Base-by-base conservation (phyloP, 257 asterid species). In the Rubia yunnanensis region DNA sequence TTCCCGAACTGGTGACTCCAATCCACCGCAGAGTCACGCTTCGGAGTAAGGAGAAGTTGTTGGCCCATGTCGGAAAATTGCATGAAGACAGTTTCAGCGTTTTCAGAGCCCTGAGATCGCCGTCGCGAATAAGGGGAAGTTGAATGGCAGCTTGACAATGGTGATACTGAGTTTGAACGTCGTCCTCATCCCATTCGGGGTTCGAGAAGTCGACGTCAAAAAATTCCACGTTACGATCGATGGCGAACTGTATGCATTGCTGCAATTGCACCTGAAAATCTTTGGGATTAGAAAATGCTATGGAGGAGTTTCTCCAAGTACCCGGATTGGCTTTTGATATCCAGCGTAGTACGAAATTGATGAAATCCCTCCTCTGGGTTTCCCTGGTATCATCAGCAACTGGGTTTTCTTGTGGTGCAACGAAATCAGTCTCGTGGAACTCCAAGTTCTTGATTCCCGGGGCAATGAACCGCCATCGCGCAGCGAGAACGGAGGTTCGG, bases 1-100 rank as follows among this genome's bases (percentile, higher is more conserved):
- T 46, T 38, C 5, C 5, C 5, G 7, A 17, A 5, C 0, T 2
- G 71, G 7, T 3, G 38, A 26, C 4, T 1, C 41, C 35, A 7
- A 76, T 58, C 84, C 84, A 76, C 14, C 54, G 79, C 60, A 79
- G 20, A 66, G 56, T 31, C 30, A 73, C 56, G 10, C n/a, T 11
- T 49, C 63, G 30, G 44, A 66, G 26, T 3, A 7, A 3, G 30
- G 20, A 1, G 56, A 34, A 24, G 15, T 5, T 15, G 7, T n/a
- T 44, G 5, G 7, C 50, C 50, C n/a, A n/a, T n/a, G 20, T 14
- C 0, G 62, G 31, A 13, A 70, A 52, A 10, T 22, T 27, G 74
- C 75, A 73, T 0, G 79, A 76, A 5, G 49, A 67, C 24, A 76
- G 54, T 18, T 20, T 58, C 41, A 79, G 32, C 4, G 77, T 63